Percentiles rank a stretch among this genome's conserved stretches.
Conservation (phyloP, 2,329 filamentous ascomycete species). For the Alternaria dauci region DNA sequence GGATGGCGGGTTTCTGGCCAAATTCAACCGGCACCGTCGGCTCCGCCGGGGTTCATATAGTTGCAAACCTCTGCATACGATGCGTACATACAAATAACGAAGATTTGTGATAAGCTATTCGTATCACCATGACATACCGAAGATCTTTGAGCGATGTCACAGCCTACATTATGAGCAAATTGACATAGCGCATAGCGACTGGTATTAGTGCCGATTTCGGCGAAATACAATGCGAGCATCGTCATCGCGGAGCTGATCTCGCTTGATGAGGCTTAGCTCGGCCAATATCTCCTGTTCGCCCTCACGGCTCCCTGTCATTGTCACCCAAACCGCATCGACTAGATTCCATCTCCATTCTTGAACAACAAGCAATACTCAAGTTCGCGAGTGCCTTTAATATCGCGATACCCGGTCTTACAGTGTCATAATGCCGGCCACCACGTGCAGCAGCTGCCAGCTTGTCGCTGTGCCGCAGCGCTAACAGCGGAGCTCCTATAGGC, state of each 20-base stretch:
- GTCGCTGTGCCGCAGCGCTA: not conserved
- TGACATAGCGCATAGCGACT: not conserved
- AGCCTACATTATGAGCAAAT: not conserved
- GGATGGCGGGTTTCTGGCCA: slow-evolving; percentile 36
- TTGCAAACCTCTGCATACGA: not conserved
- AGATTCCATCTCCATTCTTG: no score
- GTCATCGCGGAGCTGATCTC: not conserved
- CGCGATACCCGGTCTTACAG: no score
- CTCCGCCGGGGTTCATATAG: slow-evolving; percentile 6
- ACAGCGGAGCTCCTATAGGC: not conserved
- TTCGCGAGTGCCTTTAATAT: no score
- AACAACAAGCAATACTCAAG: no score
- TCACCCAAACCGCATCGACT: not conserved
- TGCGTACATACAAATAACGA: not conserved
- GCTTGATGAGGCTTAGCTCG: not conserved
- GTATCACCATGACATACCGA: no score
- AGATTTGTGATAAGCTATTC: not conserved
- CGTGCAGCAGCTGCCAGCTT: not conserved
- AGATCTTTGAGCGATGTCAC: not conserved
- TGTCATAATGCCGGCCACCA: not conserved
- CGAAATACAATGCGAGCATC: not conserved
- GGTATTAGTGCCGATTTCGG: not conserved
- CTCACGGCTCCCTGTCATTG: not conserved
- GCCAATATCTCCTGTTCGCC: not conserved
- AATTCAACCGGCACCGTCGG: not conserved